Percentiles rank a stretch among this genome's conserved stretches.
These are phyloP conservation scores for Mercurialis annua DNA, from an alignment of 345 rosid genomes.

Conservation along the genomic window DNA sequence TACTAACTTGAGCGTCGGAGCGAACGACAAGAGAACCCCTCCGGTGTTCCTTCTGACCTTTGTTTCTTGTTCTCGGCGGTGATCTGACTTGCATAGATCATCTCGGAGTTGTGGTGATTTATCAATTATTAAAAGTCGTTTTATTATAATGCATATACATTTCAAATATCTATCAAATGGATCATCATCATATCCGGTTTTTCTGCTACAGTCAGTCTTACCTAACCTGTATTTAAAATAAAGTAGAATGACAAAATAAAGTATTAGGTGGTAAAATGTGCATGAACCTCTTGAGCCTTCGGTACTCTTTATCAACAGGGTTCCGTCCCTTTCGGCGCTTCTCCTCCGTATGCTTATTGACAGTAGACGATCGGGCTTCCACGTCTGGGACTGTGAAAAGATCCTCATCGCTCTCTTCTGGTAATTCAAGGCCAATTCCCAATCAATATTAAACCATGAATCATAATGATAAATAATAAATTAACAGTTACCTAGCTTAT, in stretches of 20 bases:
- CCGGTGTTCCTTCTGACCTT: too few relatives aligned
- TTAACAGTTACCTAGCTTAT: neutral
- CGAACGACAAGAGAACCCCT: too few relatives aligned
- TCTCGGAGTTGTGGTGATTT: neutral
- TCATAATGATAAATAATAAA: too few relatives aligned
- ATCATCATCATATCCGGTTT: neutral
- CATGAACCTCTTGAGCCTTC: constrained; percentile 63
- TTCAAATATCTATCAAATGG: too few relatives aligned
- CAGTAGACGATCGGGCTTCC: constrained; percentile 37
- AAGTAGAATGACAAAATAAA: neutral
- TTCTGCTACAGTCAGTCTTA: neutral
- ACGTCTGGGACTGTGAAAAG: constrained; percentile 65
- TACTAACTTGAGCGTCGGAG: too few relatives aligned
- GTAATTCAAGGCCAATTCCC: too few relatives aligned
- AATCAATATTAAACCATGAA: neutral
- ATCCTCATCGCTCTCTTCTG: constrained; percentile 70
- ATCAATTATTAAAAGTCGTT: too few relatives aligned
- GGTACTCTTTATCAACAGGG: constrained; percentile 59
- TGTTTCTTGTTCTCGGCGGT: too few relatives aligned
- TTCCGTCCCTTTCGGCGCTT: constrained; percentile 55
- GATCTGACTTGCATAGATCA: too few relatives aligned
- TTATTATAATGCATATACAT: too few relatives aligned
- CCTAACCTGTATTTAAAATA: neutral
- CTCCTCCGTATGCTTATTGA: constrained; percentile 13
- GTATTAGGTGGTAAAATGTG: too few relatives aligned